Evolutionary conservation across 208 protist species (phyloP).

Genomic region (Leishmania guyanensis): DNA sequence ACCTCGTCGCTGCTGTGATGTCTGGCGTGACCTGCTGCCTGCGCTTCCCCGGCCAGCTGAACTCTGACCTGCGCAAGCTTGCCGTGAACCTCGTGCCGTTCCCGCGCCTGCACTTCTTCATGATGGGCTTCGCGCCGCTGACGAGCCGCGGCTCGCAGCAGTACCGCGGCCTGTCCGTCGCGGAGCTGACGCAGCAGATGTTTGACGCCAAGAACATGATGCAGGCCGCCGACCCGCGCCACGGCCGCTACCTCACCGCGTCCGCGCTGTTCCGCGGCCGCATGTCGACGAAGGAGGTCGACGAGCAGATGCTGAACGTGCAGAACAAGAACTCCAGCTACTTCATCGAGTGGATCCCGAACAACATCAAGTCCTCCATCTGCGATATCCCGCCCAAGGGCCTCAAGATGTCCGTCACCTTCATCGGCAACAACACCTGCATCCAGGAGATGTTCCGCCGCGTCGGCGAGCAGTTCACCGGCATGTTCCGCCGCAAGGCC

Average conservation of each 20-base stretch:
- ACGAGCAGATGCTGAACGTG: conserved; percentile 22
- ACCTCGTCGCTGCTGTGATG: conserved; percentile 96
- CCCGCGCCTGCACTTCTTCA: conserved; percentile 99
- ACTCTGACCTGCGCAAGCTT: conserved; percentile 96
- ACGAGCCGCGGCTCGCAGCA: conserved; percentile 81
- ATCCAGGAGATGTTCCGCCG: conserved; percentile 96
- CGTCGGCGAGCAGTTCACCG: conserved; percentile 96
- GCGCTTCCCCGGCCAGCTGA: conserved; percentile 98
- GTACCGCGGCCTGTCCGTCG: conserved; percentile 78
- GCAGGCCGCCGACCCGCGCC: conserved; percentile 69
- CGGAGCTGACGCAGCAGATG: conserved; percentile 97
- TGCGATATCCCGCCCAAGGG: conserved; percentile 93
- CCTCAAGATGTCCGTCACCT: conserved; percentile 93
- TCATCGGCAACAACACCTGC: conserved; percentile 95
- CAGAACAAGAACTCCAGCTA: conserved; percentile 79
- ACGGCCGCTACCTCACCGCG: conserved; percentile 70
- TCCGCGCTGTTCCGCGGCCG: conserved; percentile 93
- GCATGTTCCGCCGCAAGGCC: conserved; percentile 98
- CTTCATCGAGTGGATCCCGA: conserved; percentile 87
- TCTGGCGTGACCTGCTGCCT: conserved; percentile 96
- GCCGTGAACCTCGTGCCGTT: conserved; percentile 98
- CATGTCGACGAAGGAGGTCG: conserved; percentile 92
- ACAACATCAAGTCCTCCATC: conserved; percentile 28
- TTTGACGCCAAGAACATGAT: conserved; percentile 99
- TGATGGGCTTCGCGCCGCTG: conserved; percentile 97